phyloP scores from a whole-genome alignment of 768 basidiomycete species.

The Pleurotus sapidus region DNA sequence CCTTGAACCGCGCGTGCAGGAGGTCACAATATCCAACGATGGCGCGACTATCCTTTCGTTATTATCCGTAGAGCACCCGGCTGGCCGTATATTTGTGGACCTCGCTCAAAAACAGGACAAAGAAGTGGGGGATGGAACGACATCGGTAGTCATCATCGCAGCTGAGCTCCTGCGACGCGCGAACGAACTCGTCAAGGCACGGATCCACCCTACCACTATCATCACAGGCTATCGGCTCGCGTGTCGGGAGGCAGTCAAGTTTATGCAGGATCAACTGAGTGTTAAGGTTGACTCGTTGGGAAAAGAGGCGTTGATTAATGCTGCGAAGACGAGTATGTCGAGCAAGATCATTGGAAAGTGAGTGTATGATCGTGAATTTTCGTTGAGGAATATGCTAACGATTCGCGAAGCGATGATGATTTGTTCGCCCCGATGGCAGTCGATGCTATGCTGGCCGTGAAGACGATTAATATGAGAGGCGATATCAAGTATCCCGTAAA shows the following conservation, averaged over 20 bases:
- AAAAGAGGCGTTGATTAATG: slow-evolving; percentile 88
- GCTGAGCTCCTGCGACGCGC: slow-evolving; percentile 96
- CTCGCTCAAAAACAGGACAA: slow-evolving; percentile 99
- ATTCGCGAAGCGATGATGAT: slow-evolving; percentile 78
- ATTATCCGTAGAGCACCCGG: slow-evolving; percentile 93
- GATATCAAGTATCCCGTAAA: slow-evolving; percentile 99
- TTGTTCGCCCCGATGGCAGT: slow-evolving; percentile 98
- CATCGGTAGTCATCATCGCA: slow-evolving; percentile 96
- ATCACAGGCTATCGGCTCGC: slow-evolving; percentile 98
- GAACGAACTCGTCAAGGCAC: slow-evolving; percentile 96
- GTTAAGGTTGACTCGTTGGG: slow-evolving; percentile 94
- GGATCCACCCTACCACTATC: slow-evolving; percentile 98
- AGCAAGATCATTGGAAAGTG: slow-evolving; percentile 98
- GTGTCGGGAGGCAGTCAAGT: slow-evolving; percentile 95
- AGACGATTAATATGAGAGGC: slow-evolving; percentile 88
- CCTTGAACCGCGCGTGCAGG: slow-evolving; percentile 42
- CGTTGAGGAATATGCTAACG: background rate
- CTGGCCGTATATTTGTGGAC: slow-evolving; percentile 96
- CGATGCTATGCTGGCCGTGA: slow-evolving; percentile 97
- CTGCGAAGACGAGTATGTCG: slow-evolving; percentile 97
- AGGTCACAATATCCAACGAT: slow-evolving; percentile 99
- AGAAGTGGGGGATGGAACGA: slow-evolving; percentile 99
- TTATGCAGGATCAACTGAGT: slow-evolving; percentile 96
- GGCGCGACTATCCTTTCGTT: slow-evolving; percentile 98
- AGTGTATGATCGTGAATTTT: slow-evolving; percentile 27